A percentile compares a stretch with the other conserved stretches of the same genome.
These are phyloP conservation scores for Centrapalus pauciflorus DNA, from an alignment of 129 eudicot genomes.

Conservation along the genomic window DNA sequence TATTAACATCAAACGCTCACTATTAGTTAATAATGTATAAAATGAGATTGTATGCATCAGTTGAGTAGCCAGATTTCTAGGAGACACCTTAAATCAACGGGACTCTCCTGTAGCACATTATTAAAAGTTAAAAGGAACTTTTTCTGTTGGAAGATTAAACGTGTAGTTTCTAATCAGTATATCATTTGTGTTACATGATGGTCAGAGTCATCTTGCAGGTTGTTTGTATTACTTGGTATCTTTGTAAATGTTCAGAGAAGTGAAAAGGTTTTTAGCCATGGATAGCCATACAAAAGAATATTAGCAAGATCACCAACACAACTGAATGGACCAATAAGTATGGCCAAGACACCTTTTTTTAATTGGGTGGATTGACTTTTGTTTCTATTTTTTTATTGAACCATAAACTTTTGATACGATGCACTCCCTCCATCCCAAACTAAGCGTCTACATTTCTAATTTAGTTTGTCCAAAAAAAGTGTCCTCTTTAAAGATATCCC, in stretches of 20 bases:
- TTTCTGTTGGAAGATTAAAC: neutral
- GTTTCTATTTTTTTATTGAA: neutral
- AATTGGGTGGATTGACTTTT: neutral
- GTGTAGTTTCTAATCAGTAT: neutral
- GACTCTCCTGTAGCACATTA: neutral
- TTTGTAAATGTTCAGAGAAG: too few relatives aligned
- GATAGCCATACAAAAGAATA: neutral
- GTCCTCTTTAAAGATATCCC: too few relatives aligned
- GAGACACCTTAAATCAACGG: neutral
- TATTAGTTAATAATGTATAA: neutral
- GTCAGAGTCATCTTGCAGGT: neutral
- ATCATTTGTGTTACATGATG: neutral
- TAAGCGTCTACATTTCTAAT: too few relatives aligned
- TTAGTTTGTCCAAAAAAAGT: too few relatives aligned
- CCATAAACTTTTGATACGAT: neutral
- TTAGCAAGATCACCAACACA: neutral
- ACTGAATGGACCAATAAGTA: neutral
- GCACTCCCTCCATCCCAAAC: too few relatives aligned
- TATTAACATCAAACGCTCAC: neutral
- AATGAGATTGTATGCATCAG: neutral
- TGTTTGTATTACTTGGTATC: neutral
- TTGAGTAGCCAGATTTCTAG: neutral
- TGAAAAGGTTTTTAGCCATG: neutral
- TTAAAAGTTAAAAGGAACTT: neutral
- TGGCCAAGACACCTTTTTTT: neutral